Conservation (phyloP, 805 yeast genomes). For the Teunomyces kruisii region DNA sequence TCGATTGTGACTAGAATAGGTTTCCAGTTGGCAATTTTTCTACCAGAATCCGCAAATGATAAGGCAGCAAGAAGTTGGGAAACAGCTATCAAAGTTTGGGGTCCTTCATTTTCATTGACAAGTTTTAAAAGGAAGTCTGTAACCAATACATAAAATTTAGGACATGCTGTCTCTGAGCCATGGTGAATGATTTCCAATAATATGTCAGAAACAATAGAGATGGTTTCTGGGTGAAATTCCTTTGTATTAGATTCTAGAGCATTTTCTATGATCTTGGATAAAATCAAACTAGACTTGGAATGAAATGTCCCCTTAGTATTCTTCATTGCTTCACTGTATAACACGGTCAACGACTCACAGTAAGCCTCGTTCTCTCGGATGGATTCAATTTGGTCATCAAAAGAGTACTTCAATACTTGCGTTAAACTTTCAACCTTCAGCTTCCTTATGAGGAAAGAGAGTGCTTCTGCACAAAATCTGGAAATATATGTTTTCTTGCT, state of each 20-base stretch:
- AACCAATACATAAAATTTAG: constrained; percentile 40
- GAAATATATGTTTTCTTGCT: constrained; percentile 61
- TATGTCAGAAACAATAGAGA: constrained; percentile 53
- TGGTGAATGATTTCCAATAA: constrained; percentile 53
- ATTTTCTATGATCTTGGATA: constrained; percentile 44
- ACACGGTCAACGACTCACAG: constrained; percentile 54
- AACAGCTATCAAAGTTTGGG: constrained; percentile 15
- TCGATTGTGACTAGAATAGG: constrained; percentile 20
- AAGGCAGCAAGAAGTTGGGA: constrained; percentile 47
- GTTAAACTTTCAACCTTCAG: constrained; percentile 49
- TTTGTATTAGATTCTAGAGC: constrained; percentile 13
- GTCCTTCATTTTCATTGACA: constrained; percentile 6
- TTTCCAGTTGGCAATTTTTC: constrained; percentile 57
- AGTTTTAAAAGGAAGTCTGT: constrained; percentile 17
- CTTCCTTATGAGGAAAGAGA: constrained; percentile 79
- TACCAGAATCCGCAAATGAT: constrained; percentile 70
- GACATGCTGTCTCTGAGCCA: constrained; percentile 50
- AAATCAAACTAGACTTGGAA: constrained; percentile 59
- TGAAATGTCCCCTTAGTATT: constrained; percentile 73
- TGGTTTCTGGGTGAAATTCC: constrained; percentile 8
- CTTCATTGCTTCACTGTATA: constrained; percentile 72
- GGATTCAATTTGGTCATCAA: constrained; percentile 30
- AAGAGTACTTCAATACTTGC: constrained; percentile 44
- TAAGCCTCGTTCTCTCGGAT: constrained; percentile 46
- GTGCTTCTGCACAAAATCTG: constrained; percentile 86